These are phyloP conservation scores for Penicillium sp. DNA, from an alignment of 2,329 filamentous ascomycete species.

Conservation along the genomic window DNA sequence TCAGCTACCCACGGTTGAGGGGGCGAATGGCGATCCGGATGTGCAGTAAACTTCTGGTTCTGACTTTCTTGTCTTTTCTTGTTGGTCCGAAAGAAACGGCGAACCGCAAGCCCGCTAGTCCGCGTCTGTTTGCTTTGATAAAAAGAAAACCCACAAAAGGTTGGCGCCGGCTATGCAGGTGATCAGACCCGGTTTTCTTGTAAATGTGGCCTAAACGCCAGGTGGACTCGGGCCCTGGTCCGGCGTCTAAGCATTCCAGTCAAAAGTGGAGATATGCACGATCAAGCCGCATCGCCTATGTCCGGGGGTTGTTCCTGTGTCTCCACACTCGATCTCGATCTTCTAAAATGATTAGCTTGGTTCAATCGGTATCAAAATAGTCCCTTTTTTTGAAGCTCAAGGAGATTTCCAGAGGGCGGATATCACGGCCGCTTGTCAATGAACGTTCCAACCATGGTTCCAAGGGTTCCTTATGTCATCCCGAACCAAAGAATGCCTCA, in stretches of 20 bases:
- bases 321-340: conserved; percentile 8
- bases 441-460: conserved; percentile 1
- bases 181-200: conserved; percentile 28
- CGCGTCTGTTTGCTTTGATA: neutral
- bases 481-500: conserved; percentile 6
- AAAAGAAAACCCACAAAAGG: conserved; percentile 5
- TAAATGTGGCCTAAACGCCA: conserved; percentile 18
- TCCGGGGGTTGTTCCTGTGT: conserved; percentile 1
- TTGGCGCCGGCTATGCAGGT: conserved; percentile 38
- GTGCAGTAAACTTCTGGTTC: conserved; percentile 25
- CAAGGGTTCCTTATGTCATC: conserved; percentile 5
- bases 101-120: neutral
- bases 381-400: neutral
- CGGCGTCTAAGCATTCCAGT: conserved; percentile 35
- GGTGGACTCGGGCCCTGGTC: conserved; percentile 27
- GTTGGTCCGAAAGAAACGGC: neutral
- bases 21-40: conserved; percentile 32
- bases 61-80: neutral
- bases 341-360: neutral
- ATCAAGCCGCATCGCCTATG: conserved; percentile 24
- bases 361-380: neutral
- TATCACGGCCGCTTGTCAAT: conserved; percentile 1
- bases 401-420: neutral
- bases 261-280: conserved; percentile 26
- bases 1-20: conserved; percentile 31